Evolutionary conservation across 2,329 filamentous ascomycete species (phyloP).

Genomic region (Aspergillus sp.): DNA sequence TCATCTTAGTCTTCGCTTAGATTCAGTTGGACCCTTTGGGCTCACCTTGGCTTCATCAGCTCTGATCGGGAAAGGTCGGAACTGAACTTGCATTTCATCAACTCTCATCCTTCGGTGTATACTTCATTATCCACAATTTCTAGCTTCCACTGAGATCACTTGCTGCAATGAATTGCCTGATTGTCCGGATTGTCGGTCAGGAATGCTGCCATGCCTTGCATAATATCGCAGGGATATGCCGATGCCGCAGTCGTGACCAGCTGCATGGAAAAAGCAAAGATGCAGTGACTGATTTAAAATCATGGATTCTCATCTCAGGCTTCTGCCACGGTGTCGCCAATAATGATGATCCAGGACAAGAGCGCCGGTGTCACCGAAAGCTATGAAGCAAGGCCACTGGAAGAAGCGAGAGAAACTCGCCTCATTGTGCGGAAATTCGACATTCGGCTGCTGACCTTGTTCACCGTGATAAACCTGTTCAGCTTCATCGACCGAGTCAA

Average conservation of each 20-base stretch:
- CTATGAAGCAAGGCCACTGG: not conserved
- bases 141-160: too few relatives aligned
- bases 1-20: too few relatives aligned
- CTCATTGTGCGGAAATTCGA: constrained; percentile 36
- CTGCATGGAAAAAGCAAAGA: not conserved
- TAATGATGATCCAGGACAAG: not conserved
- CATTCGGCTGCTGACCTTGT: constrained; percentile 31
- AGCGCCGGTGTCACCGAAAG: not conserved
- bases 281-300: too few relatives aligned
- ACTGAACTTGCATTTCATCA: too few relatives aligned
- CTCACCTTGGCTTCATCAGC: too few relatives aligned
- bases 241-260: not conserved
- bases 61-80: too few relatives aligned
- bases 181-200: not conserved
- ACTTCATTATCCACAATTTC: too few relatives aligned
- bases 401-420: not conserved
- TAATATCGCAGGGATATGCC: not conserved
- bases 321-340: too few relatives aligned
- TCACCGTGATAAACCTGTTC: constrained; percentile 34
- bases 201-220: not conserved
- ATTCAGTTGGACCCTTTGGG: too few relatives aligned
- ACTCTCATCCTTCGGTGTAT: too few relatives aligned
- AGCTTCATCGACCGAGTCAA: constrained; percentile 31
- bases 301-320: not conserved
- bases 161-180: too few relatives aligned